A percentile compares a stretch with the other conserved stretches of the same genome.
These are phyloP conservation scores for Diaporthe sp. DNA, from an alignment of 2,329 filamentous ascomycete species.

Conservation along the genomic window DNA sequence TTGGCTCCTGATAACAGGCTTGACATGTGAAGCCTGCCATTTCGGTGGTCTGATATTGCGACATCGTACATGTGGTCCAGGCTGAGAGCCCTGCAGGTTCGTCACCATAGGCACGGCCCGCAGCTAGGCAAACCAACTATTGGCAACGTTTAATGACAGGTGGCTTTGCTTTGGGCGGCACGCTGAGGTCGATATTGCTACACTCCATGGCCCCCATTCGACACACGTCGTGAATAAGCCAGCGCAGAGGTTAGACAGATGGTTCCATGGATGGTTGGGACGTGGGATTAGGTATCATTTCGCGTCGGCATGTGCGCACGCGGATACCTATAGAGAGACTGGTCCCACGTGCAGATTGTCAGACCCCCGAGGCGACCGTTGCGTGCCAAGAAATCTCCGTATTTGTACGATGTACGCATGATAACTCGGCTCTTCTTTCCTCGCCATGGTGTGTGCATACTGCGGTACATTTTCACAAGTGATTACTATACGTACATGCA, in stretches of 20 bases:
- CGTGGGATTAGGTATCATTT: not conserved
- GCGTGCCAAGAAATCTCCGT: not conserved
- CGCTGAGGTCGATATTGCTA: not conserved
- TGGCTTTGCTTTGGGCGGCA: not conserved
- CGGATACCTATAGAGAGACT: too few relatives aligned
- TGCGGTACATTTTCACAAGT: not conserved
- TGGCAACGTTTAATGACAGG: too few relatives aligned
- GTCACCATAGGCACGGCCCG: constrained; percentile 6
- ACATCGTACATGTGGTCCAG: too few relatives aligned
- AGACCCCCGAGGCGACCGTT: not conserved
- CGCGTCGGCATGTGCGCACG: not conserved
- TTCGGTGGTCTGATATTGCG: not conserved
- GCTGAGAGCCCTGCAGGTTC: not conserved
- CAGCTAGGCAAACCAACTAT: not conserved
- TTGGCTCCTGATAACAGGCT: not conserved
- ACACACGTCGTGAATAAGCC: not conserved
- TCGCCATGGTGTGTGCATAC: not conserved
- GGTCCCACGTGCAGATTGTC: not conserved
- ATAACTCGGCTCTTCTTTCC: not conserved
- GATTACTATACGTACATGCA: not conserved
- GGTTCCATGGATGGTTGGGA: not conserved
- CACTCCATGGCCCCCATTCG: not conserved
- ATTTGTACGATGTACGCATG: not conserved
- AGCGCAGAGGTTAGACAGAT: not conserved
- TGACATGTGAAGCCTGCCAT: not conserved